Evolutionary conservation across 305 asterid species (phyloP), one percentile per base, ranked within the genome.

Genomic region (Plantago lanceolata): DNA sequence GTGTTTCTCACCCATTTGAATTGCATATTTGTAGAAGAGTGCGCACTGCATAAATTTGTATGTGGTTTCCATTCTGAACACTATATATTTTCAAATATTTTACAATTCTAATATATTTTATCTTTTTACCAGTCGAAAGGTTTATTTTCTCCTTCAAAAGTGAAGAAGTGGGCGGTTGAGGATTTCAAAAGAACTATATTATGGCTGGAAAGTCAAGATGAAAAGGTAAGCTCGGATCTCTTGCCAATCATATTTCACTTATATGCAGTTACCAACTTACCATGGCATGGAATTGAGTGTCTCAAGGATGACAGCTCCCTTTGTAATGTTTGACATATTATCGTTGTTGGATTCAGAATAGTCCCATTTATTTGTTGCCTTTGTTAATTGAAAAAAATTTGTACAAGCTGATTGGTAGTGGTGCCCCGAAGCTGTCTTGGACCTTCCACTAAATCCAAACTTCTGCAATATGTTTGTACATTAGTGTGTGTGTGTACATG

Each of bases 191-290:
- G 80, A 70, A 92, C 96, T 35, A 63, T 85, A 57, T 77, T 82
- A 59, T 92, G 96, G 98, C 88, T 92, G 67, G 86, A 84, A 71
- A 81, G 47, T 69, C 98, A 89, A 81, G 96, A 89, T 48, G 98
- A 89, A 64, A 89, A 79, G 87, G 98, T 84, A 71, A 66, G 40
- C 59, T 52, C 53, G 59, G 65, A 48, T 65, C 18, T 59, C 68
- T 28, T 12, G 17, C 53, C 68, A 61, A 45, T 49, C 19, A 51
- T 19, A n/a, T 62, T 50, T n/a, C 47, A 49, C 24, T 43, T 48
- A 56, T 60, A 20, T 37, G 35, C 64, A 35, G 63, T 35, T 69
- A 49, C n/a, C n/a, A n/a, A 28, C 7, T 31, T 1, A 31, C 40
- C 40, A 33, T 3, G 40, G 9, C 40, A 33, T 33, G 40, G 40